Conservation (phyloP, 352 stramenopile species). For the Globisporangium lucens region DNA sequence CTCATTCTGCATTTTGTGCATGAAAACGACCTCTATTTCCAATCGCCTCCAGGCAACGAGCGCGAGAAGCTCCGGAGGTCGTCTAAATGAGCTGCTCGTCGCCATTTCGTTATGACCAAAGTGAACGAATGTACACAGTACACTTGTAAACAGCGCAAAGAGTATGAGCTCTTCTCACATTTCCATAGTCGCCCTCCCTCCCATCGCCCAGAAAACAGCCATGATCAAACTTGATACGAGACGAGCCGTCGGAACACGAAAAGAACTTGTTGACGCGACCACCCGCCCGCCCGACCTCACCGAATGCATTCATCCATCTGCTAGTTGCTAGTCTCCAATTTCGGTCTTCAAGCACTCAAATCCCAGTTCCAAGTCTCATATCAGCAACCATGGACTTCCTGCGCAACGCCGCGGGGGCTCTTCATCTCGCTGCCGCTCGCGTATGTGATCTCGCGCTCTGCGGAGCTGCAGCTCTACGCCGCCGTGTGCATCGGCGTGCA, state of each 20-base stretch:
- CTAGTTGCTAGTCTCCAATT: not conserved
- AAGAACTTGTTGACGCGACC: not conserved
- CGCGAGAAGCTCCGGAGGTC: not conserved
- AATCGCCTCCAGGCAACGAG: not conserved
- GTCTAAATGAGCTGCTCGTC: not conserved
- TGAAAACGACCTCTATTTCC: not conserved
- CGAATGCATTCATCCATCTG: not conserved
- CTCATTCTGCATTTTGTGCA: not conserved
- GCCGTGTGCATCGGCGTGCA: slow-evolving; percentile 53
- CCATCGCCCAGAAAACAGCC: slow-evolving; percentile 1
- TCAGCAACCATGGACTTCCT: slow-evolving; percentile 30
- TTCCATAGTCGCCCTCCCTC: not conserved
- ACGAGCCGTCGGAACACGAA: slow-evolving; percentile 4
- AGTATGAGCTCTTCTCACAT: not conserved
- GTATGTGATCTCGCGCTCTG: slow-evolving; percentile 28
- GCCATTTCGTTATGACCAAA: no score
- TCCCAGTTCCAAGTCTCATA: no score
- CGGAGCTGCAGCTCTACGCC: slow-evolving; percentile 48
- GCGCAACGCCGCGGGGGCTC: slow-evolving; percentile 39
- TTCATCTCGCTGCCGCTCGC: slow-evolving; percentile 36
- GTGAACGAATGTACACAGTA: not conserved
- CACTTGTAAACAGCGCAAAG: not conserved
- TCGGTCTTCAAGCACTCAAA: not conserved
- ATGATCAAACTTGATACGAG: not conserved
- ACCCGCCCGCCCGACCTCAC: not conserved